Conservation (phyloP, 805 yeast species). For the Peterozyma toletana region DNA sequence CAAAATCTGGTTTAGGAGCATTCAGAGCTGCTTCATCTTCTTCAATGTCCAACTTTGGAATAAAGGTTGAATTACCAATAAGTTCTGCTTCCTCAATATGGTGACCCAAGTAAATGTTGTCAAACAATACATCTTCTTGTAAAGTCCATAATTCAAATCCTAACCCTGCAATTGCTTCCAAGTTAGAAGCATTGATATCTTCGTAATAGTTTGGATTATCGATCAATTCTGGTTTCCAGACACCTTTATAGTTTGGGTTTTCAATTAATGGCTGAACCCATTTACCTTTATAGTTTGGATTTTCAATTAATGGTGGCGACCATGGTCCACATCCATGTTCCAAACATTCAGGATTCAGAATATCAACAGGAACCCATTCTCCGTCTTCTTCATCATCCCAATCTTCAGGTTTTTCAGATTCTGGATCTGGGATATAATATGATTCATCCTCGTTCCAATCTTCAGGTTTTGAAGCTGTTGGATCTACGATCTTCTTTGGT, state of each 20-base stretch:
- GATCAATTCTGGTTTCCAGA: slow-evolving; percentile 62
- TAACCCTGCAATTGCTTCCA: slow-evolving; percentile 67
- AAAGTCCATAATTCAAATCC: slow-evolving; percentile 92
- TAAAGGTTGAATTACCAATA: slow-evolving; percentile 72
- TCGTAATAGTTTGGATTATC: slow-evolving; percentile 65
- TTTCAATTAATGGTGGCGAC: slow-evolving; percentile 59
- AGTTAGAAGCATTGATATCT: slow-evolving; percentile 48
- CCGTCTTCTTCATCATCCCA: slow-evolving; percentile 95
- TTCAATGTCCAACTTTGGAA: slow-evolving; percentile 47
- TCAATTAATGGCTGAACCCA: slow-evolving; percentile 64
- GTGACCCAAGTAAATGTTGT: slow-evolving; percentile 82
- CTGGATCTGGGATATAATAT: slow-evolving; percentile 59
- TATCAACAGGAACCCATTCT: slow-evolving; percentile 66
- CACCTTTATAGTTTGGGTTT: slow-evolving; percentile 77
- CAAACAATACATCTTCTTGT: slow-evolving; percentile 67
- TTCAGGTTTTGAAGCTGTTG: slow-evolving; percentile 59
- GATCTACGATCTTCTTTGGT: slow-evolving; percentile 60
- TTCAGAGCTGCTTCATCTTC: slow-evolving; percentile 29
- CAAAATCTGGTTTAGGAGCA: slow-evolving; percentile 33
- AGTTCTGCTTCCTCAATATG: slow-evolving; percentile 77
- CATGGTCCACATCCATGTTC: slow-evolving; percentile 76
- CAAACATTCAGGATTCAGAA: slow-evolving; percentile 70
- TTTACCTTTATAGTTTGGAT: slow-evolving; percentile 69
- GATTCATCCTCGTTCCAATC: slow-evolving; percentile 71
- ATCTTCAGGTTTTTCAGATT: slow-evolving; percentile 57